Base-by-base conservation (phyloP, 371 early-diverging fungal genomes). In the Gilbertella persicaria region DNA sequence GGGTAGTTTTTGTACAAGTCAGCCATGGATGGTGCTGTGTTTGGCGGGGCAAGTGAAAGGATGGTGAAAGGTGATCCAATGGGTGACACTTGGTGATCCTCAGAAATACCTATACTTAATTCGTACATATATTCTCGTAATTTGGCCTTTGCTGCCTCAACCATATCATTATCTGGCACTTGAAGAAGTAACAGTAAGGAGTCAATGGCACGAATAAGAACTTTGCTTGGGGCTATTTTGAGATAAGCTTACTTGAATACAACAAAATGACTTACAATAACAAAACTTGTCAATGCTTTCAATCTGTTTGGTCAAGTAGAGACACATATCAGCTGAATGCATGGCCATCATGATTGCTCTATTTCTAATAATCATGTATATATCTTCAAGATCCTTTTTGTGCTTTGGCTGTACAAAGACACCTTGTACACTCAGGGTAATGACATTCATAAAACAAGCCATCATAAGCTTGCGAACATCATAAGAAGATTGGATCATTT, bases 1-100 rank as follows among this genome's bases (percentile, higher is more conserved):
- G 53, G 53, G 19, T 45, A 53, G n/a, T 38, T 42, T 37, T 29
- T 17, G 26, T 53, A 53, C 3, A 45, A 20, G 5, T 53, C 45
- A 23, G 5, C 3, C 5, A 14, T n/a, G 3, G 53, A 41, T 2
- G 25, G 14, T 9, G n/a, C 9, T 4, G 28, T 10, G 1, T 24
- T 16, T 14, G 45, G 12, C 8, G 12, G 12, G 5, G 44, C 1
- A 8, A 16, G 20, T 30, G 50, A 50, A n/a, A 23, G 9, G 4
- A 14, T 23, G 5, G 45, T 13, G 1, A 14, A 35, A 14, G 36
- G 45, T 35, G 37, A 26, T 24, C 17, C 37, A 9, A 13, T 33
- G 13, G 33, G 33, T 33, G 33, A 2, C 33, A 33, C n/a, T n/a
- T n/a, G n/a, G n/a, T n/a, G n/a, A n/a, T n/a, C n/a, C n/a, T n/a